Evolutionary conservation across 768 basidiomycete species (phyloP), one percentile per base, ranked within the genome.

Genomic region (Hygrocybe punicea): DNA sequence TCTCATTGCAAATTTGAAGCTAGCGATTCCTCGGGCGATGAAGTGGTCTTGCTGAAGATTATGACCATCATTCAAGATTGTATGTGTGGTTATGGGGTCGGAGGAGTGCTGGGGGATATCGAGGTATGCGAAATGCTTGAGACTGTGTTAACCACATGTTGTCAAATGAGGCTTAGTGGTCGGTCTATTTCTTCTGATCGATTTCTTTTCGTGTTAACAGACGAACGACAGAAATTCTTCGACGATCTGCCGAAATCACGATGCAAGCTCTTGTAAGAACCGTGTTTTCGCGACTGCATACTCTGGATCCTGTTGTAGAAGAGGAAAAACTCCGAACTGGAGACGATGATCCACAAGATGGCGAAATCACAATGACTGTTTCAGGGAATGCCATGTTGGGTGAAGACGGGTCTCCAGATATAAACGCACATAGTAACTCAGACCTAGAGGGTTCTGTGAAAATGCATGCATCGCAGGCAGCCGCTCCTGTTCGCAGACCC

Each of bases 61-160:
- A 84, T 98, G 78, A 82, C 86, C 7, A 86, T 98, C 16, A 93
- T 96, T 52, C 84, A 91, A 59, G 85, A 90, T 61, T 88, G 89
- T 64, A 78, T 97, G 60, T 86, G 87, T 61, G 79, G 84, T 52
- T 74, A 71, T 56, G 35, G 51, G 6, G 84, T 91, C 25, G 88
- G 91, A 1, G 69, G 73, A n/a, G 76, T 78, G 9, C 79, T 98
- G 35, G 92, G 91, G 24, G 96, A 99, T 65, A 83, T 97, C 53
- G 93, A 94, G 68, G 87, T 98, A 14, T 99, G 97, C 68, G 97
- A 98, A 73, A 94, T 99, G 88, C 76, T 99, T 63, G 97, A 99
- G 72, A 96, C 95, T 1, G 96, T 98, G 4, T 72, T 99, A 62
- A 96, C 94, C 10, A 98, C 96, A 50, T 93, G 94, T 62, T 98